Conservation (phyloP, 768 basidiomycete species). For the Collybia sp. region DNA sequence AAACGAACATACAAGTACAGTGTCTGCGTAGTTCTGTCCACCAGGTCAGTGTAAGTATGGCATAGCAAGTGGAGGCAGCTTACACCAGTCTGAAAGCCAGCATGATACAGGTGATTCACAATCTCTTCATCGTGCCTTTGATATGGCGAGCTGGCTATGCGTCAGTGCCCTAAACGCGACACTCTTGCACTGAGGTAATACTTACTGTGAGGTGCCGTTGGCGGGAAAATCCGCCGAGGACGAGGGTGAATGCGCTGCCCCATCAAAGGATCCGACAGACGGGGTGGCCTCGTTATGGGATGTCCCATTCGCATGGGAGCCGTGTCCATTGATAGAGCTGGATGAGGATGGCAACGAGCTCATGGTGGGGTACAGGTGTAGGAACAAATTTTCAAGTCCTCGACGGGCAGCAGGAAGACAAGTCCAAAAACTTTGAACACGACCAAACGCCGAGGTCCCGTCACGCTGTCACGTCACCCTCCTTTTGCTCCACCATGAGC, state of each 20-base stretch:
- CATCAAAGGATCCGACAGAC: conserved; percentile 31
- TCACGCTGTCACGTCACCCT: conserved; percentile 12
- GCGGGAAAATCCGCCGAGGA: conserved; percentile 29
- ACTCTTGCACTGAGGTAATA: conserved; percentile 8
- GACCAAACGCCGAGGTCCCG: conserved; percentile 9
- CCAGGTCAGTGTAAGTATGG: conserved; percentile 9
- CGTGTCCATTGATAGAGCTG: conserved; percentile 46
- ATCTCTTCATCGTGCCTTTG: conserved; percentile 71
- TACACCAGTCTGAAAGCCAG: conserved; percentile 81
- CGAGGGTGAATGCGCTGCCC: conserved; percentile 28
- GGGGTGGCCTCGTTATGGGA: conserved; percentile 32
- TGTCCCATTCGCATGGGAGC: conserved; percentile 44
- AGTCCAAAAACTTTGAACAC: conserved; percentile 5
- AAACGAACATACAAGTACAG: conserved; percentile 57
- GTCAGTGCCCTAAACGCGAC: neutral
- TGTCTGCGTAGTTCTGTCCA: conserved; percentile 76
- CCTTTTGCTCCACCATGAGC: neutral
- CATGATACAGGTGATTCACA: conserved; percentile 71
- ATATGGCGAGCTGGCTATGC: conserved; percentile 20
- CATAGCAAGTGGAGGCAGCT: conserved; percentile 24
- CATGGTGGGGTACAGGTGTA: conserved; percentile 16
- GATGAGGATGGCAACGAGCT: conserved; percentile 36
- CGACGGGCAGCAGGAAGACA: neutral
- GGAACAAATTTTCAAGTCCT: conserved; percentile 2
- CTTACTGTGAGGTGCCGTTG: conserved; percentile 64